Base-by-base conservation (phyloP, 768 basidiomycete species). In the Naematelia encephala region DNA sequence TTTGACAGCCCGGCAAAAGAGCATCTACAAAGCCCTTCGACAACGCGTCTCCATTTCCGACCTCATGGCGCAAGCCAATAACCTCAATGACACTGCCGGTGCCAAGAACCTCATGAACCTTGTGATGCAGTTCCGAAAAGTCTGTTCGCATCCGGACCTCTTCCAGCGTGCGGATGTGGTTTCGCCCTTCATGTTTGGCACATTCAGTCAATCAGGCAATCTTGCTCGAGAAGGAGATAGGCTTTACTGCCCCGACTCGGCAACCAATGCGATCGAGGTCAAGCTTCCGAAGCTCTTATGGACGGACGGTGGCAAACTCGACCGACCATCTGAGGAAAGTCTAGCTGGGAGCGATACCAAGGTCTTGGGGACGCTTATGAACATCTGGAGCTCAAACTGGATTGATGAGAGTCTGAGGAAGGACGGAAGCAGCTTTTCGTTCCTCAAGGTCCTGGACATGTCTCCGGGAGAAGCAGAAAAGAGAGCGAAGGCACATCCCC, bases 101-200 rank as follows among this genome's bases (percentile, higher is more conserved):
- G 91, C 92, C 52, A 86, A 91, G 54, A 90, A 91, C 5, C 80
- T 99, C 60, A 98, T 98, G 94, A 99, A 98, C 78, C 83, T 99
- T 60, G 96, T 99, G 62, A 99, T 99, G 96, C 96, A 99, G 76
- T 98, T 98, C 82, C 87, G 96, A 66, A 99, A 99, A 82, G 91
- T 94, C 63, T 98, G 94, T 82, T 98, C 97, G 69, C 96, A 99
- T 67, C 96, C 96, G 0, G 94, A 98, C 74, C 82, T 99, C 26
- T 99, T 99, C 75, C 92, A 98, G 75, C 85, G 96, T 14, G 93
- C 93, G 25, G 96, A 98, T 75, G 93, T 99, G 43, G 82, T 88
- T 10, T 88, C 93, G 0, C 93, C 96, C 0, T 90, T 90, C 75
- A 88, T 93, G 1, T 96, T 98, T 74, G 85, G 87, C 48, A 80